Percentiles rank a stretch among this genome's conserved stretches.
Evolutionary conservation across 495 filamentous ascomycete genomes (phyloP).

Genomic region (Podospora conica): DNA sequence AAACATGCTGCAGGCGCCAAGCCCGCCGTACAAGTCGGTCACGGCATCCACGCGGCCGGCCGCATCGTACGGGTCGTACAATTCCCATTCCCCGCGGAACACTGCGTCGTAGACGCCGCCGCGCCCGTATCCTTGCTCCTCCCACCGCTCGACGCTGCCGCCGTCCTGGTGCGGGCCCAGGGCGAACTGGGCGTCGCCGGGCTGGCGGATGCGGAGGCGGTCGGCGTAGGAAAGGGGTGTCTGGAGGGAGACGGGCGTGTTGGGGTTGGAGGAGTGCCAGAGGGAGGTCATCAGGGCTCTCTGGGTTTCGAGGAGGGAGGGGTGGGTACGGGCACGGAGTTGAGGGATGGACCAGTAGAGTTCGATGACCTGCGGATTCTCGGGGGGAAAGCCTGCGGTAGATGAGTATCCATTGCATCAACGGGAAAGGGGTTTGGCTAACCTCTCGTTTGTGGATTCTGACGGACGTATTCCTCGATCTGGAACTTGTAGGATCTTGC

Average conservation of each 20-base stretch:
- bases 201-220: constrained; percentile 69
- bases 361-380: constrained; percentile 72
- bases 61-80: constrained; percentile 75
- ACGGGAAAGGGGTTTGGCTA: not conserved
- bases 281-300: constrained; percentile 66
- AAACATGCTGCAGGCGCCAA: constrained; percentile 78
- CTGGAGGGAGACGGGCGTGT: constrained; percentile 51
- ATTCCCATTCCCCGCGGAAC: constrained; percentile 71
- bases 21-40: constrained; percentile 74
- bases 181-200: constrained; percentile 73
- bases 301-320: constrained; percentile 63
- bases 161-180: constrained; percentile 83
- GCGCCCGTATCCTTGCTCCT: constrained; percentile 65
- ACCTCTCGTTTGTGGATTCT: constrained; percentile 55
- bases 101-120: constrained; percentile 66
- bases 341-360: constrained; percentile 84
- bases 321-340: constrained; percentile 64
- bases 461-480: constrained; percentile 53
- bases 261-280: constrained; percentile 57
- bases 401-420: not conserved
- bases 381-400: constrained; percentile 41
- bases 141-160: constrained; percentile 83
- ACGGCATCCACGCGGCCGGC: constrained; percentile 60
- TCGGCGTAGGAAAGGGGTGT: constrained; percentile 73
- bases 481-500: constrained; percentile 54